Base-by-base conservation (phyloP, 208 protist genomes). In the Porcisia hertigi region DNA sequence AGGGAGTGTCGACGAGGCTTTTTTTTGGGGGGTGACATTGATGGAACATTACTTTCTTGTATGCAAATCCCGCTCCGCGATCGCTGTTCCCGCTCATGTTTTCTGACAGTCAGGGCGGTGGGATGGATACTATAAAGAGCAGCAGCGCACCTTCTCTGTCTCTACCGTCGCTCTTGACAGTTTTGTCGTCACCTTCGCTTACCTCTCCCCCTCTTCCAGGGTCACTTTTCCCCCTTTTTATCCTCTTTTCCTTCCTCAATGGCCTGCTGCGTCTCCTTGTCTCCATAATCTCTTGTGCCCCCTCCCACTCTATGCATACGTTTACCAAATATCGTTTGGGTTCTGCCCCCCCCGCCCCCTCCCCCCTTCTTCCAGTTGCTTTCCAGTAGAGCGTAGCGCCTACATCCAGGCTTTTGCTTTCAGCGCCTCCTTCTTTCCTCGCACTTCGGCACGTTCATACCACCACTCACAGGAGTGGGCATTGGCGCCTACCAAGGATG, bases 401-500 rank as follows among this genome's bases (percentile, higher is more conserved):
- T 39, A 25, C 66, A 57, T 16, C 12, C 47, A 41, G 12, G 54
- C 25, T 30, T 57, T 20, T 57, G 39, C 25, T 25, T 9, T 43
- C 45, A 43, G 49, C 47, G 39, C 43, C 66, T 57, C 16, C 47
- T 43, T 20, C 11, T 43, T 41, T 34, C 45, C 25, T 43, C 39
- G 23, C 47, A 23, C 25, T 12, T 11, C 20, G 39, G 4, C 11
- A 55, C 66, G 18, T 53, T 23, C n/a, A 49, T 36, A 53, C 43
- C n/a, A 16, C 45, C 64, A 8, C 43, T 36, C n/a, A 4, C 66
- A 1, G 14, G 16, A 36, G 66, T 41, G 18, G 25, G 6, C 47
- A 43, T 30, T 67, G 23, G 63, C 47, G 41, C 60, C 11, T 20
- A 11, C 30, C 5, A 11, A 59, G 3, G 52, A 94, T 94, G 92